Base-by-base conservation (phyloP, 2,329 filamentous ascomycete genomes). In the Penicillium sclerotigenum region DNA sequence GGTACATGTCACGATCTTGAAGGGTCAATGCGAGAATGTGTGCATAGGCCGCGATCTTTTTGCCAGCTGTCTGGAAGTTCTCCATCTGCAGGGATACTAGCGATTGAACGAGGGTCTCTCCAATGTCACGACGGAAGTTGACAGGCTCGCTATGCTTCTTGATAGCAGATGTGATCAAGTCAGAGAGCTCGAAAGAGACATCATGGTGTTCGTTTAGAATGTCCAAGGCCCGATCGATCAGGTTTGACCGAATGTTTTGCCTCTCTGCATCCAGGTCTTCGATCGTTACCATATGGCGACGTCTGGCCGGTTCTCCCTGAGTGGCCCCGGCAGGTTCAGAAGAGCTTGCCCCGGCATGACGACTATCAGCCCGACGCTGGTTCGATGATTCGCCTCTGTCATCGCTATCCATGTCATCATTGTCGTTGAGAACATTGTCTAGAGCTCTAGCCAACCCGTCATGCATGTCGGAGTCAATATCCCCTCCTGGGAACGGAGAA, bases 201-300 rank as follows among this genome's bases (percentile, higher is more conserved):
- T 90, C 87, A 14, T 92, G 87, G 65, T 97, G 92, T 36, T 88
- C 87, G 70, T 93, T 89, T 51, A 99, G 86, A 33, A 97, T 86
- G 66, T 97, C 92, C 22, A 99, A 79, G 62, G 90, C 96, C 56
- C 91, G 88, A 65, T 97, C 92, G 57, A 97, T 92, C 52, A 97
- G 76, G 54, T 90, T 87, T 20, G 84, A 80, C 37, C 90, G 85
- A 38, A 97, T 79, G n/a, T 80, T 82, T 5, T 82, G 80, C 43
- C 94, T 86, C 71, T 90, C 83, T 33, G 83, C 83, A 59, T 96
- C 90, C 7, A 99, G 79, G 61, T 91, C 88, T 56, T 97, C 90
- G 55, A 91, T 81, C 0, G 89, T 88, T 31, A 67, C 62, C 31
- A 75, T 59, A 49, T 75, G 68, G 18, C 71, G 73, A 34, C 67